These are phyloP conservation scores for Podaxis sp. DNA, from an alignment of 768 basidiomycete species.

Conservation along the genomic window DNA sequence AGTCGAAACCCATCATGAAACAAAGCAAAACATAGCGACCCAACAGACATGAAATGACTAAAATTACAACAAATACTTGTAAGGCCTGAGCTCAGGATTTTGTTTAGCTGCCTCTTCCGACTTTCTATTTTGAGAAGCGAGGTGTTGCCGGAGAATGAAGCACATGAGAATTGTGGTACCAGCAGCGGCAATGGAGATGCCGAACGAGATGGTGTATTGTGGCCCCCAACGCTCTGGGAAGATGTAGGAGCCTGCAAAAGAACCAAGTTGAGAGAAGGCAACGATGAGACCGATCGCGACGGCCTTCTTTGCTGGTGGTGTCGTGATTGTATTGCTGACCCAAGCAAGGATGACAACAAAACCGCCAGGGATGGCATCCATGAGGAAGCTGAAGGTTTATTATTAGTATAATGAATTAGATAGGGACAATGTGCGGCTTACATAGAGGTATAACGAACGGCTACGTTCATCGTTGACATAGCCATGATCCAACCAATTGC, in stretches of 20 bases:
- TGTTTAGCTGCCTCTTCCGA: conserved; percentile 18
- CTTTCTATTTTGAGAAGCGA: conserved; percentile 24
- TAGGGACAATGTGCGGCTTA: conserved; percentile 28
- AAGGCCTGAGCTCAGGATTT: conserved; percentile 7
- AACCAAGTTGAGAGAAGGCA: conserved; percentile 52
- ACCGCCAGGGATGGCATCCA: conserved; percentile 33
- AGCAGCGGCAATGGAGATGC: conserved; percentile 52
- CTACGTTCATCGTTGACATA: conserved; percentile 46
- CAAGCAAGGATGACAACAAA: conserved; percentile 46
- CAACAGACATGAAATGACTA: no score
- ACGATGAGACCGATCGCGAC: conserved; percentile 66
- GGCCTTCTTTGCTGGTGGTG: conserved; percentile 64
- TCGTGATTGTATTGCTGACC: conserved; percentile 40
- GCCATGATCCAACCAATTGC: conserved; percentile 60
- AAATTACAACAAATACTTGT: conserved; percentile 3
- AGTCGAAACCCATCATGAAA: neutral
- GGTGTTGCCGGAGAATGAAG: conserved; percentile 27
- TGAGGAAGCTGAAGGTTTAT: conserved; percentile 13
- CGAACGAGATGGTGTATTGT: conserved; percentile 49
- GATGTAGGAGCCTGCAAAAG: conserved; percentile 63
- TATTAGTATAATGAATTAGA: neutral
- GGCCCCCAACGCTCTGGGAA: conserved; percentile 53
- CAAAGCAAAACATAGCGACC: neutral
- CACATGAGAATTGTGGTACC: conserved; percentile 36
- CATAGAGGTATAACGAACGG: conserved; percentile 50